Base-by-base conservation (phyloP, 1,284 basidiomycete genomes). In the Puccinia triticina region DNA sequence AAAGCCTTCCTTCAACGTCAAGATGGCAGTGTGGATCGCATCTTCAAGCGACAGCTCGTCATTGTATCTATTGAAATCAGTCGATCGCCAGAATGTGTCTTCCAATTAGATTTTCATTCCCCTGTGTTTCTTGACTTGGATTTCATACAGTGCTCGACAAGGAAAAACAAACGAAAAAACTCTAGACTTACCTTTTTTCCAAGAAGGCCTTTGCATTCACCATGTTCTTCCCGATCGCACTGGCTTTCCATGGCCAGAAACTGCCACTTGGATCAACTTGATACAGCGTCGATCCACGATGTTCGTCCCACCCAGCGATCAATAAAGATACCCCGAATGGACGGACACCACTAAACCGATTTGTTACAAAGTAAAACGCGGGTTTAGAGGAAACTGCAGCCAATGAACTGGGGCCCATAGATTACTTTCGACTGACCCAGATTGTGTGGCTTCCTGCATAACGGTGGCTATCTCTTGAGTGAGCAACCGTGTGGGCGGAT, bases 161-260 rank as follows among this genome's bases (percentile, higher is more conserved):
- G 23, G 43, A 55, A 21, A 74, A 74, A 29, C 55, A 64, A 64
- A 66, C 2, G 66, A 16, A 32, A 18, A 69, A n/a, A n/a, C n/a
- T n/a, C n/a, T n/a, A n/a, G 14, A 71, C 55, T 66, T 66, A 48
- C 79, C 79, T 75, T 89, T 99, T 99, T 89, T 99, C 97, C 84
- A 99, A 88, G 88, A 99, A 99, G 1, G 97, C 98, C 89, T 99
- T 99, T 77, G 96, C 97, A 86, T 99, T 99, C 79, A 95, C 92
- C 94, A 98, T 98, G 89, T 99, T 99, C 90, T 99, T 99, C 57
- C 97, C 97, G 86, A 99, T 99, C 21, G 97, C 97, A 87, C 94
- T 96, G 18, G 97, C 97, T 88, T 99, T 99, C 97, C 97, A 99
- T 75, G 97, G 96, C 96, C 96, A 98, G 89, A 95, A 99, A 71